Conservation (phyloP, 2,329 filamentous ascomycete species). For the Cladosporium cucumerinum region DNA sequence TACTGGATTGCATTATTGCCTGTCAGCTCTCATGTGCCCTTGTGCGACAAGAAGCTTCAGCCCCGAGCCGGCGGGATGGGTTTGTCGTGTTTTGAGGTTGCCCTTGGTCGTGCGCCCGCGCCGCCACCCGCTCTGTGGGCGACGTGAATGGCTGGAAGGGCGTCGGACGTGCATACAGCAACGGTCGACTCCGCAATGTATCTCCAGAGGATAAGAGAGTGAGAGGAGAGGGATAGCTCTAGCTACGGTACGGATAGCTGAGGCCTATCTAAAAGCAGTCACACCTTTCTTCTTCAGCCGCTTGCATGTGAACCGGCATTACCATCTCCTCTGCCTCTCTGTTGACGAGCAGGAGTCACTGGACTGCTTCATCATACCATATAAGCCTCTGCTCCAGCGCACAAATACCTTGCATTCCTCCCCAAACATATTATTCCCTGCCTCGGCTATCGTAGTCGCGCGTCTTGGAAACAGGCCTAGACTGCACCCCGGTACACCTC, state of each 20-base stretch:
- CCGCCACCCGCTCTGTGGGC: not conserved
- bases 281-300: constrained; percentile 9
- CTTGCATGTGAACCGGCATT: constrained; percentile 7
- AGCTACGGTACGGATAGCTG: constrained; percentile 8
- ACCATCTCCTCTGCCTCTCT: not conserved
- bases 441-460: constrained; percentile 5
- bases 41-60: constrained; percentile 10
- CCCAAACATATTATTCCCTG: not conserved
- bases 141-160: constrained; percentile 4
- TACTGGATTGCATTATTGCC: not conserved
- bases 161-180: constrained; percentile 5
- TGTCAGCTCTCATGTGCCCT: not conserved
- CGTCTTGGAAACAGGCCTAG: not conserved
- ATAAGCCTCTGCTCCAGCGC: not conserved
- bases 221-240: not conserved
- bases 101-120: constrained; percentile 10
- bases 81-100: not conserved
- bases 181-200: constrained; percentile 6
- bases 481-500: not conserved
- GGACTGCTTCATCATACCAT: not conserved
- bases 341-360: not conserved
- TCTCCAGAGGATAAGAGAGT: constrained; percentile 10
- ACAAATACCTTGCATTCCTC: not conserved
- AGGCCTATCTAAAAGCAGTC: not conserved
- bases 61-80: constrained; percentile 1